Evolutionary conservation across 2,329 filamentous ascomycete genomes (phyloP).

Genomic region (Pseudocercospora fijiensis): DNA sequence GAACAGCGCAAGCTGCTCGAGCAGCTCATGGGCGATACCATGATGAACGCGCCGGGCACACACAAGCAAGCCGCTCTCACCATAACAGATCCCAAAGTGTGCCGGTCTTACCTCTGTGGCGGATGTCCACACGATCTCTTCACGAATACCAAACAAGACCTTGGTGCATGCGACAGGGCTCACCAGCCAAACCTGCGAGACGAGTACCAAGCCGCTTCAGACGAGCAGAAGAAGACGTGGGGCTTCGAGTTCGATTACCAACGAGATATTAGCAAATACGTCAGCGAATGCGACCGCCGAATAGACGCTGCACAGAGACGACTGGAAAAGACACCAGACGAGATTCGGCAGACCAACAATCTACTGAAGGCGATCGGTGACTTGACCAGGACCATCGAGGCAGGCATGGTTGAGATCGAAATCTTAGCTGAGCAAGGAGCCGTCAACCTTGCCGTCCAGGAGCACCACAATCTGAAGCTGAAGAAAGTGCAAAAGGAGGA

Average conservation of each 20-base stretch:
- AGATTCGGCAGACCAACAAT: conserved; percentile 87
- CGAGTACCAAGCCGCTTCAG: conserved; percentile 76
- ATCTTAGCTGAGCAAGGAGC: conserved; percentile 78
- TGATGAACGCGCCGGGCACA: conserved; percentile 62
- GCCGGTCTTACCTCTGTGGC: conserved; percentile 88
- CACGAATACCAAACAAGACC: conserved; percentile 98
- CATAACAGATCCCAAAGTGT: conserved; percentile 89
- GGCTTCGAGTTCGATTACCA: conserved; percentile 97
- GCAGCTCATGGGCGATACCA: conserved; percentile 76
- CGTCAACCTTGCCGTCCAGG: conserved; percentile 78
- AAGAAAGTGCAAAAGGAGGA: conserved; percentile 79
- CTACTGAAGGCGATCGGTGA: conserved; percentile 85
- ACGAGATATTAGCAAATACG: conserved; percentile 92
- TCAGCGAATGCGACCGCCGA: conserved; percentile 91
- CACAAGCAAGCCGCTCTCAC: conserved; percentile 78
- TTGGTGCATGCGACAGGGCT: conserved; percentile 82
- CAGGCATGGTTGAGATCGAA: conserved; percentile 80
- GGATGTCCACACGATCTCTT: conserved; percentile 98
- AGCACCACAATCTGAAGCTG: conserved; percentile 81
- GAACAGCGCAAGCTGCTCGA: conserved; percentile 98
- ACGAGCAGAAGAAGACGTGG: conserved; percentile 71
- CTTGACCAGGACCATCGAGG: conserved; percentile 72
- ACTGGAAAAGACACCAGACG: conserved; percentile 95
- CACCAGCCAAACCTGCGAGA: conserved; percentile 85
- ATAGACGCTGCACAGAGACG: conserved; percentile 88